Evolutionary conservation across 352 stramenopile species (phyloP).

Genomic region (Thalassiosira hispida): DNA sequence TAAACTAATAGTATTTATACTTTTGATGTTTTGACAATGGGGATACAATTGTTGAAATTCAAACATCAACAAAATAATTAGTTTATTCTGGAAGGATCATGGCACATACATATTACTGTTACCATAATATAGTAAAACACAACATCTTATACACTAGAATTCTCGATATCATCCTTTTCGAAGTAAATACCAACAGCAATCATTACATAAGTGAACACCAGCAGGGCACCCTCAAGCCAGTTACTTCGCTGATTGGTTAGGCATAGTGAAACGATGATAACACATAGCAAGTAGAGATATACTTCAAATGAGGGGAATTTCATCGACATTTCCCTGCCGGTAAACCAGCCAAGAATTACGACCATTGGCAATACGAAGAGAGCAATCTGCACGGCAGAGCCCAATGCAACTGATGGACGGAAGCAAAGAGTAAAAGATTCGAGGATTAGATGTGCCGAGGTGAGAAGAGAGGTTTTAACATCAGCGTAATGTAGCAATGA

Average conservation of each 20-base stretch:
- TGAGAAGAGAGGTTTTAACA: background rate
- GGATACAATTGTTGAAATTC: too few species aligned
- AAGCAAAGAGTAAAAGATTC: conserved; percentile 3
- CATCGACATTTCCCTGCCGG: conserved; percentile 93
- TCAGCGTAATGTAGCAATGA: conserved; percentile 12
- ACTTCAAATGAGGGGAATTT: conserved; percentile 97
- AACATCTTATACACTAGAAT: background rate
- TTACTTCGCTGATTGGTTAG: conserved; percentile 68
- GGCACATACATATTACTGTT: background rate
- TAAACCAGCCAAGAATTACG: conserved; percentile 93
- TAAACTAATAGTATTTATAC: too few species aligned
- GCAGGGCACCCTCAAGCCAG: conserved; percentile 76
- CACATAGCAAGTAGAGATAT: conserved; percentile 93
- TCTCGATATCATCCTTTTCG: conserved; percentile 51
- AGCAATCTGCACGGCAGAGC: conserved; percentile 95
- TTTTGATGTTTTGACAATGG: too few species aligned
- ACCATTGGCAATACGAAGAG: conserved; percentile 96
- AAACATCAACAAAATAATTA: background rate
- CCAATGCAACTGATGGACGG: conserved; percentile 90
- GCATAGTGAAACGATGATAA: conserved; percentile 92
- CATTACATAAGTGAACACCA: conserved; percentile 82
- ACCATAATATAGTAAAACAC: background rate
- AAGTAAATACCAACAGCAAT: conserved; percentile 84
- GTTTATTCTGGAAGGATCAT: background rate
- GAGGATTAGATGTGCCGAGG: conserved; percentile 8